These are phyloP conservation scores for Mycena haematopus DNA, from an alignment of 768 basidiomycete genomes.

Conservation along the genomic window DNA sequence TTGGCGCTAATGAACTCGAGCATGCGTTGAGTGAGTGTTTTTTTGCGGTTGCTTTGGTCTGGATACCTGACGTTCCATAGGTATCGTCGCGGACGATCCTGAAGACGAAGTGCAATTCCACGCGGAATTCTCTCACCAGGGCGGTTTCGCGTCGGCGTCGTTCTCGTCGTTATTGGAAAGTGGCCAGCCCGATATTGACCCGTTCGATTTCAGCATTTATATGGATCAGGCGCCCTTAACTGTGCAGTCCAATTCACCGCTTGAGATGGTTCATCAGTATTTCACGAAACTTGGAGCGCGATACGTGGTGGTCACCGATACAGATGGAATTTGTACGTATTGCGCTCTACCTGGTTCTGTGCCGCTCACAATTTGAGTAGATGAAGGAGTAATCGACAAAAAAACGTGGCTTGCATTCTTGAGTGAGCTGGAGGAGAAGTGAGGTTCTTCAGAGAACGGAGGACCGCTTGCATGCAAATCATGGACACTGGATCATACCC, in stretches of 20 bases:
- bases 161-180: constrained; percentile 64
- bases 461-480: neutral
- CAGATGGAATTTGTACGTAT: constrained; percentile 74
- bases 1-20: constrained; percentile 92
- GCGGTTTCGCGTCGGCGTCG: constrained; percentile 55
- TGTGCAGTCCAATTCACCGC: constrained; percentile 81
- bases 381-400: constrained; percentile 93
- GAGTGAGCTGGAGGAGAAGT: constrained; percentile 71
- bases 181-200: constrained; percentile 46
- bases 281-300: constrained; percentile 94
- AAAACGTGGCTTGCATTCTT: constrained; percentile 93
- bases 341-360: constrained; percentile 33
- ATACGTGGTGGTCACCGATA: constrained; percentile 85
- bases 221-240: constrained; percentile 96
- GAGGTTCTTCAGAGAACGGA: constrained; percentile 2
- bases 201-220: constrained; percentile 84
- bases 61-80: too few relatives aligned
- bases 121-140: constrained; percentile 46
- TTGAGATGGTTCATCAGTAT: constrained; percentile 92
- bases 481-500: constrained; percentile 5
- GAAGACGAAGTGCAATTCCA: constrained; percentile 74
- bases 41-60: too few relatives aligned
- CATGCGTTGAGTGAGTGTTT: constrained; percentile 92
- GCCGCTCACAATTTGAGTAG: constrained; percentile 43
- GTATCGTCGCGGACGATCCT: constrained; percentile 75